Base-by-base conservation (phyloP, 495 filamentous ascomycete species). In the Aspergillus conjunctus region DNA sequence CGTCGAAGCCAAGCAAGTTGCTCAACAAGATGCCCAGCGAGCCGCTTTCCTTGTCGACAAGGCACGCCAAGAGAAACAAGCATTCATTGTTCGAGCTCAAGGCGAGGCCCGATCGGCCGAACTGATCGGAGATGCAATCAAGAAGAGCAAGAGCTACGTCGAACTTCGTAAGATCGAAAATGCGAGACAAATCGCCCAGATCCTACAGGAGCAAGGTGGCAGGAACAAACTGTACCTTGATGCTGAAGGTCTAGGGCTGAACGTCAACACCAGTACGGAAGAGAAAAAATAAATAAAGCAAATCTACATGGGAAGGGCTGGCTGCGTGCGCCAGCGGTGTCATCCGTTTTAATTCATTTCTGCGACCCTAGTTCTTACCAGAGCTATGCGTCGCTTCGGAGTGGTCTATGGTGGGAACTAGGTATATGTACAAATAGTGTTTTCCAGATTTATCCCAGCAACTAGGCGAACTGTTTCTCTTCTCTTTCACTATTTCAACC, bases 41-140 rank as follows among this genome's bases (percentile, higher is more conserved):
- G 94, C 94, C 31, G 94, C 94, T 44, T 98, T 98, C 82, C 82
- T 98, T 41, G 94, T 98, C 64, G 94, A 98, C 84, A 98, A 98
- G 79, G 94, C 94, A 37, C 90, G 94, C 61, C 94, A 98, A 75
- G 94, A 98, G 84, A 98, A 98, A 83, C 95, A 98, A 80, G 94
- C 94, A 59, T 97, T 91, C 80, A 93, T 98, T 66, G 94, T 98
- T 67, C 90, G 92, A 75, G 94, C 94, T 14, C 95, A 98, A 85
- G 94, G 94, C 92, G 94, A 98, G 79, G 94, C 94, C 44, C 91
- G 94, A 65, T 98, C 94, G 49, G 94, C 94, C 33, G 92, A 98
- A 76, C 89, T 98, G 50, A 97, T 98, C 67, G 94, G 94, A 74
- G 94, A 98, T 44, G 94, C 94, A 34, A 97, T 98, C 85, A 98